Conservation (phyloP, 495 filamentous ascomycete species). For the Hypoxylon fragiforme region DNA sequence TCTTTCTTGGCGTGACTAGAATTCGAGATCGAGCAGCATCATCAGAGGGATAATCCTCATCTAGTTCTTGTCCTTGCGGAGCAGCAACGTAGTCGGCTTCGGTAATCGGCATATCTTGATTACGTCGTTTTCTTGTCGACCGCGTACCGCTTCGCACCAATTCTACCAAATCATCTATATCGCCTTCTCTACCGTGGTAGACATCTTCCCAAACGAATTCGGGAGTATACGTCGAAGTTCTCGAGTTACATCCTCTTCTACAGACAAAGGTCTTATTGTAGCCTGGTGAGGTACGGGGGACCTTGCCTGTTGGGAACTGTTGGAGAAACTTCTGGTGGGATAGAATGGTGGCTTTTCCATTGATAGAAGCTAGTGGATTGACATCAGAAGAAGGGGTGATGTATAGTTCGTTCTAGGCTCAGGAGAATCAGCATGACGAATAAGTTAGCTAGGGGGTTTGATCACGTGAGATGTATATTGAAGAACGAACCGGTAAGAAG, state of each 20-base stretch:
- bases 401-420: slow-evolving; percentile 79
- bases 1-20: slow-evolving; percentile 44
- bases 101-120: slow-evolving; percentile 17
- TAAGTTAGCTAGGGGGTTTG: background rate
- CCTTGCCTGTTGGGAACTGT: slow-evolving; percentile 73
- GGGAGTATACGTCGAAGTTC: slow-evolving; percentile 86
- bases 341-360: slow-evolving; percentile 80
- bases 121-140: slow-evolving; percentile 63
- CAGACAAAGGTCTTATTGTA: slow-evolving; percentile 91
- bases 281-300: slow-evolving; percentile 72
- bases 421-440: slow-evolving; percentile 8
- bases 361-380: slow-evolving; percentile 87
- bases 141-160: slow-evolving; percentile 72
- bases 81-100: slow-evolving; percentile 54
- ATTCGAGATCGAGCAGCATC: slow-evolving; percentile 43
- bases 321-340: slow-evolving; percentile 67
- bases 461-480: background rate
- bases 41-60: slow-evolving; percentile 48
- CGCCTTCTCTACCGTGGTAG: slow-evolving; percentile 62
- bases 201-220: slow-evolving; percentile 92
- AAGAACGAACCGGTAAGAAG: slow-evolving; percentile 62
- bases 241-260: slow-evolving; percentile 81
- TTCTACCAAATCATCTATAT: slow-evolving; percentile 64
- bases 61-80: slow-evolving; percentile 18
- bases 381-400: slow-evolving; percentile 81